Evolutionary conservation across 1,284 basidiomycete species (phyloP), one percentile per base, ranked within the genome.

Genomic region (Coniferiporia weirii): DNA sequence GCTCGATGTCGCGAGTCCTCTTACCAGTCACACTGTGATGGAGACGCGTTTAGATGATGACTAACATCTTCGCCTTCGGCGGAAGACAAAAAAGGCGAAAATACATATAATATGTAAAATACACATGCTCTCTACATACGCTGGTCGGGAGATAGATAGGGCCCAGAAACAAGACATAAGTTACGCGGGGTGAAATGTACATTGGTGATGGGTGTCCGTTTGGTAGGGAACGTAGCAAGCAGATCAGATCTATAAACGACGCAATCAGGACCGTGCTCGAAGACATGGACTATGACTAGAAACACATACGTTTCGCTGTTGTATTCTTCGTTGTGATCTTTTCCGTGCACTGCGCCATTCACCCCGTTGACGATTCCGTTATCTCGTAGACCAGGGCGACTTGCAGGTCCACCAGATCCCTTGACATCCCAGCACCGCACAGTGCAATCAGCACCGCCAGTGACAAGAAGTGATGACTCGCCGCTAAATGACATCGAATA

Each of bases 361-460:
- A 64, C 17, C 49, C 68, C 69, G 51, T 72, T 71, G 22, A 70
- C 66, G 63, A 69, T 68, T 17, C 81, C 84, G 68, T 82, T 83
- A 66, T 85, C 84, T 49, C 76, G 75, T 45, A 75, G 63, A 72
- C 85, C 83, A 22, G 65, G 70, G 53, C 57, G 63, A 38, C 43
- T 36, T 5, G 76, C 77, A 19, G 76, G 70, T 0, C 91, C 91
- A 13, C 93, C 94, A 1, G 91, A 75, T 40, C 82, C 75, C 69
- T 92, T 91, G 32, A 98, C 89, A 71, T 99, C 97, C 97, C 97
- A 99, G 62, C 93, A 95, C 22, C 94, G 80, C 10, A 98, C 95
- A 0, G 94, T 97, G 81, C 92, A 94, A 71, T 99, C 97, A 20
- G 93, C 85, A 32, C 88, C 82, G 4, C 94, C 93, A 58, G 91